Base-by-base conservation (phyloP, 768 basidiomycete species). In the Neoboletus magnificus region DNA sequence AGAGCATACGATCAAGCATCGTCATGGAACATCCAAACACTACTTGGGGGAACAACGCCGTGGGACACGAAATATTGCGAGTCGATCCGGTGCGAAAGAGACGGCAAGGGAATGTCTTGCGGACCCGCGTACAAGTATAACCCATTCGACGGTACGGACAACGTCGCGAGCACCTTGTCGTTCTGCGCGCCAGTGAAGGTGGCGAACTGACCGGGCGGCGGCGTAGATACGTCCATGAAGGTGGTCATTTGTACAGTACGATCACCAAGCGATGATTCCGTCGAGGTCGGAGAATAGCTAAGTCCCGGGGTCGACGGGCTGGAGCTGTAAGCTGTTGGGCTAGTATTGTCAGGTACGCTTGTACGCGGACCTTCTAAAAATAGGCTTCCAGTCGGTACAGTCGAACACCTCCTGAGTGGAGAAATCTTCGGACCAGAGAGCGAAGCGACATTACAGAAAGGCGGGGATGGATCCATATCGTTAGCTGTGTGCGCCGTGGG, bases 231-330 rank as follows among this genome's bases (percentile, higher is more conserved):
- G 56, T 85, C 82, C 62, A 77, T 68, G 54, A 83, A 83, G 0
- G 70, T 74, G 16, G 76, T 68, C 78, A 83, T 80, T 60, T 84
- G 83, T 23, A 83, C 72, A 0, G 82, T 84, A 23, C 77, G 77
- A 59, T 83, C 82, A 37, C 78, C 79, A 45, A 77, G 71, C 6
- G 80, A 80, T 0, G 80, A 84, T 53, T 82, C 83, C 1, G 82
- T 83, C 4, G 83, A 79, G 1, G 82, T 78, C 0, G 85, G 85
- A 0, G 85, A 85, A 48, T 81, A 81, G 12, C 75, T 79, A 37
- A 86, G 79, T 20, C 76, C 73, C 0, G 84, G 84, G 0, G 82
- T 84, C n/a, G 78, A 71, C 11, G 83, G 82, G 58, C 77, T 78
- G 11, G 64, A 56, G 45, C 60, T 59, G 44, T 57, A 63, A 11